Base-by-base conservation (phyloP, 2,329 filamentous ascomycete species). In the Aureobasidium sp. region DNA sequence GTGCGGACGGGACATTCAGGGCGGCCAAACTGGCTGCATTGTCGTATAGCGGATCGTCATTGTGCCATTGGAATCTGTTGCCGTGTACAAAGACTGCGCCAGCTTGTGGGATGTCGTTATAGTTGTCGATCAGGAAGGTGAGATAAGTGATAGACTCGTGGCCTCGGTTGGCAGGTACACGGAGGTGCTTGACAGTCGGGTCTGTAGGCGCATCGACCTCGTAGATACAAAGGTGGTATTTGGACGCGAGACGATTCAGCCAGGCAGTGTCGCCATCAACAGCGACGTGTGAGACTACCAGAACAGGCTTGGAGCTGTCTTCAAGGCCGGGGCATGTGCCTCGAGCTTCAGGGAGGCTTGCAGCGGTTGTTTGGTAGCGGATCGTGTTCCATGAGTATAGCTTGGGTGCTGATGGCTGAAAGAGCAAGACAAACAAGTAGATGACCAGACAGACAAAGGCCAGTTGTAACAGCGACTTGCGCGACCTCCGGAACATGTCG, bases 71-170 rank as follows among this genome's bases (percentile, higher is more conserved):
- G 27, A 73, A 72, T 40, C 83, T 78, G 62, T 84, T 79, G 31
- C 82, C 78, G 67, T 86, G 84, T 65, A 83, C 77, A 69, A 87
- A 84, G 66, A 86, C 79, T 7, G 78, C 75, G 62, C 84, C 78
- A 49, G 82, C 75, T 67, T 66, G 79, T 2, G 82, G 79, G 7
- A 86, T 77, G 12, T 74, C 66, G 65, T 84, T 76, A 71, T 86
- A 86, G 68, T 82, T 79, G 70, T 85, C 81, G 68, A 83, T 78
- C 64, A 86, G 77, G 71, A 82, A 85, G 17, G 79, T 82, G 47
- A 84, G 75, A 68, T 86, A 85, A 7, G 83, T 77, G 73, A 84
- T 81, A 37, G 82, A 82, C 72, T 87, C 84, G 66, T 84, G 81
- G 39, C 83, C 84, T 67, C 82, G 82, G 66, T 81, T 81, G 27